Base-by-base conservation (phyloP, 176 grass and related monocot species). In the Oryza meyeriana region DNA sequence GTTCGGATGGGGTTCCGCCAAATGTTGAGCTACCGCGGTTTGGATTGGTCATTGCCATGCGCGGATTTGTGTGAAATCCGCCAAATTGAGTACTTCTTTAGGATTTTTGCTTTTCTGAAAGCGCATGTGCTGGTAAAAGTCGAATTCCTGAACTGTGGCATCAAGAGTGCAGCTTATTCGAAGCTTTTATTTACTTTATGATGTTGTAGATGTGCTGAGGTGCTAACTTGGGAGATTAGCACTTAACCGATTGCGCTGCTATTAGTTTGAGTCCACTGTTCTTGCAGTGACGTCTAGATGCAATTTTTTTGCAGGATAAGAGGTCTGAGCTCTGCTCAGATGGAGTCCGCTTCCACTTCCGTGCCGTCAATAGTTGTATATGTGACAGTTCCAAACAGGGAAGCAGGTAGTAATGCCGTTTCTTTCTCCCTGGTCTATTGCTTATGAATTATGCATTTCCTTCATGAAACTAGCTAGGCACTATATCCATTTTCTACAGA, bases 301-400 rank as follows among this genome's bases (percentile, higher is more conserved):
- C 44, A 39, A 62, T 4, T 27, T 86, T 61, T 73, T 7, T n/a
- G n/a, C 79, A 90, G 88, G 24, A 76, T 48, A 2, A 89, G 82
- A 91, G 48, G 71, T 77, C 47, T 97, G 71, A 89, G 71, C 31
- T 93, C 92, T 81, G 61, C 83, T 83, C 57, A 25, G 64, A 99
- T 99, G 96, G 93, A 88, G 3, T 70, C 84, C 12, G 71, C 90
- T 85, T 91, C 89, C 12, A 90, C 85, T 34, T 85, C 77, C 0
- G 89, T 92, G 18, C 87, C 96, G 27, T 91, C 93, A 38, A 94
- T 99, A 71, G 93, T 99, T 72, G 96, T 99, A 3, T 99, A 99
- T 88, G 93, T 99, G 45, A 99, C 96, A 5, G 93, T 95, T 47
- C 91, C 96, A 67, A 95, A 82, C 34, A 93, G 44, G 80, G 87